phyloP scores from a whole-genome alignment of 1,284 basidiomycete genomes.

The Ustilago loliicola region DNA sequence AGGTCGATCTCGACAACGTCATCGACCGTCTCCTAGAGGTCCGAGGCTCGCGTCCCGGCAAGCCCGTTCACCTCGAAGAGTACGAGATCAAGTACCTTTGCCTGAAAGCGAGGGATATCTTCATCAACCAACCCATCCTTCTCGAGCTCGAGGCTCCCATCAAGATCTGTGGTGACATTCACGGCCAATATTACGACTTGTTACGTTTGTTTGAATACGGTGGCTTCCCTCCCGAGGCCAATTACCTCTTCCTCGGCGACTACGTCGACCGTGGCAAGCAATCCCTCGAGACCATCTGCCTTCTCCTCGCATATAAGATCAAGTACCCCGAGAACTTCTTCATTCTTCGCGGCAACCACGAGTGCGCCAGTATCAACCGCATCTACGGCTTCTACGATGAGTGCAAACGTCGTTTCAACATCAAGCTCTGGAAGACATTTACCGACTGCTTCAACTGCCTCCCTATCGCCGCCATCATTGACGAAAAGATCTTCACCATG shows the following conservation, averaged over 20 bases:
- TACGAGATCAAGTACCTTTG: conserved; percentile 97
- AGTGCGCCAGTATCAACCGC: conserved; percentile 93
- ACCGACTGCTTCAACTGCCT: conserved; percentile 97
- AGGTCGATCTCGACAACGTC: conserved; percentile 70
- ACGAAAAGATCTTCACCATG: conserved; percentile 93
- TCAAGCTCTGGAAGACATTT: conserved; percentile 98
- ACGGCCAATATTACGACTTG: conserved; percentile 95
- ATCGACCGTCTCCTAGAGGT: conserved; percentile 74
- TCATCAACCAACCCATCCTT: conserved; percentile 94
- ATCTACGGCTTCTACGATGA: conserved; percentile 98
- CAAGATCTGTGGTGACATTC: conserved; percentile 97
- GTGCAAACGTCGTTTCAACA: conserved; percentile 97
- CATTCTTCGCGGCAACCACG: conserved; percentile 92
- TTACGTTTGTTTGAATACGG: conserved; percentile 94
- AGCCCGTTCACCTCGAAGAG: conserved; percentile 92
- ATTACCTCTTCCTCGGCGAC: conserved; percentile 95
- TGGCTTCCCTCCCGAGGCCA: conserved; percentile 94
- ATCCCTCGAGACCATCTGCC: conserved; percentile 90
- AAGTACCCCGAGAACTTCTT: conserved; percentile 99
- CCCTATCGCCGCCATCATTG: conserved; percentile 94
- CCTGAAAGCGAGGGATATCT: conserved; percentile 93
- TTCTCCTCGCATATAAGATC: conserved; percentile 92
- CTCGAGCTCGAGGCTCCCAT: conserved; percentile 94
- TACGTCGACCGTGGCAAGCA: conserved; percentile 97
- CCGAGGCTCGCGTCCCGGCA: conserved; percentile 90